Evolutionary conservation across 2,329 filamentous ascomycete genomes (phyloP).

Genomic region (Cordyceps tenuipes): DNA sequence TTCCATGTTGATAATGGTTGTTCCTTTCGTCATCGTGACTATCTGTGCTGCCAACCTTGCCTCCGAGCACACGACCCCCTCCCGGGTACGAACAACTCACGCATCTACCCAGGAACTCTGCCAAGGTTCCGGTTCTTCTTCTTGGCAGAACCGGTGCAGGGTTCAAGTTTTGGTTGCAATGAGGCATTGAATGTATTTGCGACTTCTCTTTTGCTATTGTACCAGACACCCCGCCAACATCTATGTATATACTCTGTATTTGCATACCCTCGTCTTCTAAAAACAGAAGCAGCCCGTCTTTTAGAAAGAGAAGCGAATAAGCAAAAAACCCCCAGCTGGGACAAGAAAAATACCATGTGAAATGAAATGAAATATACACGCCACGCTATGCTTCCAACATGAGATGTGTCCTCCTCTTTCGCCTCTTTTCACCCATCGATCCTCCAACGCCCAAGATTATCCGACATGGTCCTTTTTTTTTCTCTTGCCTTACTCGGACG

Average conservation of each 20-base stretch:
- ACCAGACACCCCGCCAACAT: neutral
- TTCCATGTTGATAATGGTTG: constrained; percentile 30
- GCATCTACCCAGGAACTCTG: too few relatives aligned
- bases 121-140: too few relatives aligned
- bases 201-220: neutral
- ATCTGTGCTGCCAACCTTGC: neutral
- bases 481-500: constrained; percentile 7
- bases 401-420: neutral
- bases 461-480: neutral
- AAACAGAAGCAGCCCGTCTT: neutral
- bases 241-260: neutral
- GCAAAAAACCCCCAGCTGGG: neutral
- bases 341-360: neutral
- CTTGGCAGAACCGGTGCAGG: too few relatives aligned
- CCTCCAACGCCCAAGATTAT: neutral
- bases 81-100: neutral
- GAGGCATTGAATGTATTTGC: neutral
- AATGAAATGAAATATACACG: constrained; percentile 2
- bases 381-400: constrained; percentile 23
- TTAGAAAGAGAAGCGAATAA: neutral
- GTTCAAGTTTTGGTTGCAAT: too few relatives aligned
- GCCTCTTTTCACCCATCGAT: neutral
- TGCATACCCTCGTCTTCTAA: neutral
- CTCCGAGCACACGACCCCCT: neutral
- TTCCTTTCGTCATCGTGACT: neutral